Evolutionary conservation across 805 yeast genomes (phyloP).

Genomic region (Kluyveromyces lactis): DNA sequence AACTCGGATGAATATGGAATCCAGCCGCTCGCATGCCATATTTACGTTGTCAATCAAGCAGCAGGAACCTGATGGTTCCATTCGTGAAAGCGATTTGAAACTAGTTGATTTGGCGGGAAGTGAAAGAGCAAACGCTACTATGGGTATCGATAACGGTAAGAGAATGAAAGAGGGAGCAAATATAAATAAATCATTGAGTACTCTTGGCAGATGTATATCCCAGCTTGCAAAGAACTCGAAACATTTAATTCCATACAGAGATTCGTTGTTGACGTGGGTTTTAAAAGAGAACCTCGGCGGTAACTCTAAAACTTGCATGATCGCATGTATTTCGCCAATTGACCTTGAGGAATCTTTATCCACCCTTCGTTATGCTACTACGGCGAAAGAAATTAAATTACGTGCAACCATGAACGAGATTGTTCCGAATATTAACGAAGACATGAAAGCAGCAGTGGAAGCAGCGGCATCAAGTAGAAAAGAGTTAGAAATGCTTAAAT

Average conservation of each 20-base stretch:
- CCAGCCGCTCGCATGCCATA: conserved; percentile 78
- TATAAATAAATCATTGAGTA: conserved; percentile 70
- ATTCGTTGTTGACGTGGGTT: conserved; percentile 67
- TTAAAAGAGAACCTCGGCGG: conserved; percentile 74
- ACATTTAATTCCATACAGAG: conserved; percentile 57
- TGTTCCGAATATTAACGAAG: conserved; percentile 9
- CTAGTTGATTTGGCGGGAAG: conserved; percentile 81
- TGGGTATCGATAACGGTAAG: conserved; percentile 43
- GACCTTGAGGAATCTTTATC: conserved; percentile 73
- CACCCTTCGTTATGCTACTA: conserved; percentile 69
- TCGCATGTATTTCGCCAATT: conserved; percentile 78
- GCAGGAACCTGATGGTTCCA: conserved; percentile 39
- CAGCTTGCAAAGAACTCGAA: conserved; percentile 34
- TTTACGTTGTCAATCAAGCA: conserved; percentile 56
- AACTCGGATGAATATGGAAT: conserved; percentile 62
- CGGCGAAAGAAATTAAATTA: conserved; percentile 62
- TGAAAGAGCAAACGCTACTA: conserved; percentile 54
- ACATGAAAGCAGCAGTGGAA: background rate
- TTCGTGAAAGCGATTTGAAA: conserved; percentile 50
- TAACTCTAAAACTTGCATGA: conserved; percentile 77
- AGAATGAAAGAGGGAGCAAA: conserved; percentile 68
- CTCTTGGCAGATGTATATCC: conserved; percentile 63
- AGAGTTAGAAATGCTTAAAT: background rate
- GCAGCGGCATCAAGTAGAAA: background rate
- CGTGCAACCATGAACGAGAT: conserved; percentile 45